These are phyloP conservation scores for Plasmodium berghei DNA, from an alignment of 169 alveolate species.

Conservation along the genomic window DNA sequence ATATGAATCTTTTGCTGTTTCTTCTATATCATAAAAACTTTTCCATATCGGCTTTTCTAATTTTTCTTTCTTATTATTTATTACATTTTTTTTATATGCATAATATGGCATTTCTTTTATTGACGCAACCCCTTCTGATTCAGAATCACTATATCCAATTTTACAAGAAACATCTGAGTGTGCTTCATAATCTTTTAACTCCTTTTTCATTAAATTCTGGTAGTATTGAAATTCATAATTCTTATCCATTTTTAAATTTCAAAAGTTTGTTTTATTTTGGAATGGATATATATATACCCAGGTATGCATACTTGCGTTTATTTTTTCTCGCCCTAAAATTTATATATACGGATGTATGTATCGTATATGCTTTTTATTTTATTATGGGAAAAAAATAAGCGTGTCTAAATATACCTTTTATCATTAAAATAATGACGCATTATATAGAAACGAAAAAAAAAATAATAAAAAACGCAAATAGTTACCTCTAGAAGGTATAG, in stretches of 20 bases:
- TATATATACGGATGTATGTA: background rate
- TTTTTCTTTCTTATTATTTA: constrained; percentile 63
- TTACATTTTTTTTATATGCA: constrained; percentile 21
- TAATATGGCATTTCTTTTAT: constrained; percentile 62
- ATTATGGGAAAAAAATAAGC: background rate
- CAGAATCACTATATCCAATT: constrained; percentile 74
- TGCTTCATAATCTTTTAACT: constrained; percentile 52
- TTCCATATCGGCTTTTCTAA: constrained; percentile 69
- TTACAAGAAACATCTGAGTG: constrained; percentile 68
- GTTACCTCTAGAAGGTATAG: too few species aligned
- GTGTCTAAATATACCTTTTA: too few species aligned
- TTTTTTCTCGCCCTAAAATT: background rate
- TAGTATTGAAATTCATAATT: constrained; percentile 42
- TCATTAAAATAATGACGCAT: too few species aligned
- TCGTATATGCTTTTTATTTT: background rate
- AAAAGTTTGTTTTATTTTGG: background rate
- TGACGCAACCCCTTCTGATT: constrained; percentile 75
- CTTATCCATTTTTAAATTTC: constrained; percentile 23
- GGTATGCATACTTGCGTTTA: background rate
- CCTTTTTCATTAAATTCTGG: constrained; percentile 17
- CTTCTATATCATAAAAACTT: constrained; percentile 67
- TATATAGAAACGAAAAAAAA: background rate
- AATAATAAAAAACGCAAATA: too few species aligned
- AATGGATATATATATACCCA: constrained; percentile 1
- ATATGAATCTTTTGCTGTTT: constrained; percentile 57